phyloP scores from a whole-genome alignment of 1,284 basidiomycete species.

The Marasmius sp. region DNA sequence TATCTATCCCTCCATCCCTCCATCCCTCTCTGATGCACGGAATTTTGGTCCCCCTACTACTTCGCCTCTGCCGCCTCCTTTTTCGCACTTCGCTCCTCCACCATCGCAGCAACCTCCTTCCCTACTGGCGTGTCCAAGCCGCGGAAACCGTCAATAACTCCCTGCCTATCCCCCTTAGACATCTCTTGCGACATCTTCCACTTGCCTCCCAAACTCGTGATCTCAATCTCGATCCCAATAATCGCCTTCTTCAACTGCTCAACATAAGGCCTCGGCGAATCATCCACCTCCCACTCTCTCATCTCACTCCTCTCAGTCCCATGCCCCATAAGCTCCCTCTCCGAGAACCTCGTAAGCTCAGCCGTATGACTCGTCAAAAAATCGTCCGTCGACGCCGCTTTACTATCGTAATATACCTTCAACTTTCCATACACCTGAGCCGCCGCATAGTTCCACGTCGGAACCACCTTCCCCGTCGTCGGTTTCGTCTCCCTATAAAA shows the following conservation, averaged over 20 bases:
- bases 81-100: slow-evolving; percentile 3
- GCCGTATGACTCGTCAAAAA: slow-evolving; percentile 16
- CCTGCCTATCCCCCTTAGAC: slow-evolving; percentile 19
- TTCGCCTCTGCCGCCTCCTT: background rate
- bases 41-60: too few relatives aligned
- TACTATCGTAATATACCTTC: slow-evolving; percentile 18
- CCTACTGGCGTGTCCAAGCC: slow-evolving; percentile 9
- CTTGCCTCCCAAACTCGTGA: slow-evolving; percentile 23
- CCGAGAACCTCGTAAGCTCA: slow-evolving; percentile 16
- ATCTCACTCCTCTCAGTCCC: slow-evolving; percentile 2
- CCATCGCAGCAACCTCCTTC: slow-evolving; percentile 2
- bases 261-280: slow-evolving; percentile 23
- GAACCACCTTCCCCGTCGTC: slow-evolving; percentile 25
- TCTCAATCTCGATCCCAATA: slow-evolving; percentile 26
- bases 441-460: slow-evolving; percentile 29
- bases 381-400: slow-evolving; percentile 2
- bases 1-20: too few relatives aligned
- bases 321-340: slow-evolving; percentile 12
- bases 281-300: slow-evolving; percentile 20
- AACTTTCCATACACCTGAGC: slow-evolving; percentile 25
- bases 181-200: slow-evolving; percentile 29
- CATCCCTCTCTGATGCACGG: too few relatives aligned
- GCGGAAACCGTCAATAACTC: slow-evolving; percentile 22
- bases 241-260: slow-evolving; percentile 26
- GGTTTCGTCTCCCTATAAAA: slow-evolving; percentile 29